Evolutionary conservation across 371 early-diverging fungal species (phyloP), one percentile per base, ranked within the genome.

Genomic region (Syncephalastrum sp.): DNA sequence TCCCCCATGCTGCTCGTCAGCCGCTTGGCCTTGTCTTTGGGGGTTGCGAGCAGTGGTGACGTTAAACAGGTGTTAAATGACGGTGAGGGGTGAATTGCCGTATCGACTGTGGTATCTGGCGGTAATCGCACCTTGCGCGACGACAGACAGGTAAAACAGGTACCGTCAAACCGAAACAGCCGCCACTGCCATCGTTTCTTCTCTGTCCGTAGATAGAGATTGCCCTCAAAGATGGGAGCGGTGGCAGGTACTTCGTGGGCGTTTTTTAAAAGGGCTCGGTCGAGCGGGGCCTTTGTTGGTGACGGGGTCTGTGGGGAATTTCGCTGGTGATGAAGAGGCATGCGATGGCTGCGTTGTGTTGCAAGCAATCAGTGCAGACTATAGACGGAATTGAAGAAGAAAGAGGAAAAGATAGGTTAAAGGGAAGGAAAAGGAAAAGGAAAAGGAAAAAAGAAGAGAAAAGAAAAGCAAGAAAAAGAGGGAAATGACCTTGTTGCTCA

Each of bases 81-180:
- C 15, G 61, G 47, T 3, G 60, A 64, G 15, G 44, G 44, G 23
- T 64, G 61, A 12, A 62, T 23, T 15, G 54, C 42, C 1, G 54
- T 19, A 52, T 64, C 61, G 10, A 66, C 58, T 16, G 59, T 45
- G 15, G 70, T 56, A 16, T 67, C 65, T n/a, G 67, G 61, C 23
- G 69, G 69, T 21, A 75, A 42, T 65, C 74, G 73, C 27, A 70
- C 57, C 58, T 70, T 74, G 24, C 63, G 63, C 14, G 71, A 62
- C 3, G 74, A 73, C 14, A 79, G 47, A 50, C 79, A 79, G 17
- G 74, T 75, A 15, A 79, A 75, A 4, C 57, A 54, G 0, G 70
- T 67, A 12, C 80, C 80, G 42, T 79, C 80, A 61, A 79, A 79
- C 54, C 80, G 70, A 70, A 79, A 79, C 25, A 79, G 50, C 13